phyloP scores from a whole-genome alignment of 768 basidiomycete genomes.

The Amanita pseudoporphyria region DNA sequence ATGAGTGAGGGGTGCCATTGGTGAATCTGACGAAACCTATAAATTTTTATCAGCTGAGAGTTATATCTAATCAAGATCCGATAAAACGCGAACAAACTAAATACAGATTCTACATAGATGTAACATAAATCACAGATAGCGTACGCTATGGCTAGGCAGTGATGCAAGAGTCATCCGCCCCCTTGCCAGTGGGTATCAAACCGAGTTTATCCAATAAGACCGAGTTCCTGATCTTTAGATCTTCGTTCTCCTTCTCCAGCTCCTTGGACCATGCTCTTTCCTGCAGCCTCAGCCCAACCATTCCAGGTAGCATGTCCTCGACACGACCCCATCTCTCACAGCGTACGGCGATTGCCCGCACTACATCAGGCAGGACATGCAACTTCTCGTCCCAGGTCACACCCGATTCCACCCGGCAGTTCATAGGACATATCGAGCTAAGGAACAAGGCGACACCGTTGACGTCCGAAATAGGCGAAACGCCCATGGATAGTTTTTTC shows the following conservation, averaged over 20 bases:
- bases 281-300: constrained; percentile 33
- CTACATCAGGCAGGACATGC: constrained; percentile 3
- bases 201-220: constrained; percentile 28
- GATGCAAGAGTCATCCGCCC: constrained; percentile 10
- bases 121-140: constrained; percentile 4
- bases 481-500: constrained; percentile 35
- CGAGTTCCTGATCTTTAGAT: constrained; percentile 34
- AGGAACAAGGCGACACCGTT: constrained; percentile 42
- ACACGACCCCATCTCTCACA: constrained; percentile 34
- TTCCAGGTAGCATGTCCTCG: constrained; percentile 29
- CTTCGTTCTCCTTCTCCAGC: constrained; percentile 38
- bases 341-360: constrained; percentile 12
- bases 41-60: neutral
- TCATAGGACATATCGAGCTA: constrained; percentile 37
- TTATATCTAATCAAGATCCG: constrained; percentile 6
- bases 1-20: constrained; percentile 48
- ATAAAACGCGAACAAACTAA: neutral
- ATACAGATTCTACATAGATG: neutral
- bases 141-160: neutral
- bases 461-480: constrained; percentile 34
- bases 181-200: neutral
- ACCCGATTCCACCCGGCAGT: constrained; percentile 33
- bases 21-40: neutral
- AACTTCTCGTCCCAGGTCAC: constrained; percentile 35
- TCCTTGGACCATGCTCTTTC: constrained; percentile 29